phyloP scores from a whole-genome alignment of 352 stramenopile genomes.

The Plasmopara halstedii region DNA sequence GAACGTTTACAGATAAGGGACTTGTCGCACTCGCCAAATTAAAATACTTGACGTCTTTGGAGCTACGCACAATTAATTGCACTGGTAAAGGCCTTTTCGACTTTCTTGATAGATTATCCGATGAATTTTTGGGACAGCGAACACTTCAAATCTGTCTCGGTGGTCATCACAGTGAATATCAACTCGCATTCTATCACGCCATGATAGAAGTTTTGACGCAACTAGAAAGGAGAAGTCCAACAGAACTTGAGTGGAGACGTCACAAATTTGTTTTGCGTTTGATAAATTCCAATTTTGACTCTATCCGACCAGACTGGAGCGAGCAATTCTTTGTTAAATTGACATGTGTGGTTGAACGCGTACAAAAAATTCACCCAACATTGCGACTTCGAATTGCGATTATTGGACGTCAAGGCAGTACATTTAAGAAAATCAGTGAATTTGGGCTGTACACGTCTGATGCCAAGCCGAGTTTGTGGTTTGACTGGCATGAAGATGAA shows the following conservation, averaged over 20 bases:
- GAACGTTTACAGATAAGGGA: constrained; percentile 27
- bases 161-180: constrained; percentile 2
- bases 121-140: constrained; percentile 21
- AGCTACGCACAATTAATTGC: constrained; percentile 29
- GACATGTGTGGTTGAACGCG: constrained; percentile 5
- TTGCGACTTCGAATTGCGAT: constrained; percentile 20
- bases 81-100: constrained; percentile 28
- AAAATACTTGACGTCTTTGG: constrained; percentile 21
- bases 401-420: constrained; percentile 4
- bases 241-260: background rate
- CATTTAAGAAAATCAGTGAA: constrained; percentile 22
- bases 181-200: constrained; percentile 19
- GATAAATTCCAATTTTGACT: constrained; percentile 7
- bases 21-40: constrained; percentile 18
- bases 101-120: constrained; percentile 26
- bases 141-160: constrained; percentile 30
- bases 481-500: constrained; percentile 27
- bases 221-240: background rate
- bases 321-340: constrained; percentile 17
- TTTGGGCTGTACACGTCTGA: constrained; percentile 24
- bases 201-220: constrained; percentile 17
- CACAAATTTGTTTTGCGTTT: constrained; percentile 22
- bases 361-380: constrained; percentile 18
- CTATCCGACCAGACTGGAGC: constrained; percentile 22
- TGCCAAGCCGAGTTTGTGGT: constrained; percentile 24